Conservation (phyloP, 331 rosid genomes). For the Malus hybrid region DNA sequence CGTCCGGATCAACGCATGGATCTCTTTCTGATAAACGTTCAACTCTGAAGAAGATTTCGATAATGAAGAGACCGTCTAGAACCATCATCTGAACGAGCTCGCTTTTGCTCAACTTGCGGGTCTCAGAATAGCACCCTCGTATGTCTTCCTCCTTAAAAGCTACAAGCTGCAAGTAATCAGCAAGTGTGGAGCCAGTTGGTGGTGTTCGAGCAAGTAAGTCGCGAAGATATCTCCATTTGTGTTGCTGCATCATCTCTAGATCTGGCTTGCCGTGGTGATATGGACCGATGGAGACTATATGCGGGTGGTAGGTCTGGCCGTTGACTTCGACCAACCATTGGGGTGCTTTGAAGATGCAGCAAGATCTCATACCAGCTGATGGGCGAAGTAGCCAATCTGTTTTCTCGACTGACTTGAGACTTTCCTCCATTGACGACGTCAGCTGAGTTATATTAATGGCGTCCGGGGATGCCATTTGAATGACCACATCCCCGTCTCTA, state of each 20-base stretch:
- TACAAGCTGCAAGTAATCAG: neutral
- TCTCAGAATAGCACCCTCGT: neutral
- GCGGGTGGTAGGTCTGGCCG: neutral
- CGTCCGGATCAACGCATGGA: neutral
- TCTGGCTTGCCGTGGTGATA: neutral
- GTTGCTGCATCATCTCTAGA: neutral
- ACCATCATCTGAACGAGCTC: neutral
- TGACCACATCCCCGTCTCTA: neutral
- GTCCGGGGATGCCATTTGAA: neutral
- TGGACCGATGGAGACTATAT: neutral
- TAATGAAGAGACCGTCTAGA: neutral
- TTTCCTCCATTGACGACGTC: neutral
- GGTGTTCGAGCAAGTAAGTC: neutral
- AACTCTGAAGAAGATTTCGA: neutral
- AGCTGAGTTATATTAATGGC: neutral
- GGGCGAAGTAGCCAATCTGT: neutral
- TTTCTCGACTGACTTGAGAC: neutral
- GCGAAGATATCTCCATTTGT: neutral
- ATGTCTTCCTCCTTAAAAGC: neutral
- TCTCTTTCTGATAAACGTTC: neutral
- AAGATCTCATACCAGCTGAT: neutral
- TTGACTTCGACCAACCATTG: neutral
- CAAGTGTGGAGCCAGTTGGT: neutral
- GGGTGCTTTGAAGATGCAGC: neutral
- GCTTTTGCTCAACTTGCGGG: neutral